Evolutionary conservation across 768 basidiomycete genomes (phyloP).

Genomic region (Hericium coralloides): DNA sequence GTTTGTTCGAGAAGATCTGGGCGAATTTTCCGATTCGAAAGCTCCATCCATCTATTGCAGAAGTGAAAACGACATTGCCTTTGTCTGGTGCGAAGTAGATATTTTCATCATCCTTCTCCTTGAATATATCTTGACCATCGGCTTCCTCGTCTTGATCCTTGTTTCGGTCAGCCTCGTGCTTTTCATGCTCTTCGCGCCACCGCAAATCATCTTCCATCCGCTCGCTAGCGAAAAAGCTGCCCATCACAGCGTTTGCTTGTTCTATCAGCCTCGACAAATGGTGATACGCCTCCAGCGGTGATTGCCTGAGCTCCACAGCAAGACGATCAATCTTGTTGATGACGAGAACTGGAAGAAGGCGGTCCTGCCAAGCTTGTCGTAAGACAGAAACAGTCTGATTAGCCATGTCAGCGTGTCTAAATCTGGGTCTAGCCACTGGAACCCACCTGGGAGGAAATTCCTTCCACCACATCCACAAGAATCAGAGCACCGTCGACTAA

Average conservation of each 20-base stretch:
- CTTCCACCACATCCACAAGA: slow-evolving; percentile 93
- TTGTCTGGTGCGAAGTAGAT: slow-evolving; percentile 94
- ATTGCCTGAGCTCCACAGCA: slow-evolving; percentile 85
- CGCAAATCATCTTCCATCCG: slow-evolving; percentile 94
- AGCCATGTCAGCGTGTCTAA: not conserved
- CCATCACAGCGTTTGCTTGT: slow-evolving; percentile 98
- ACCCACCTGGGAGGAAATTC: slow-evolving; percentile 91
- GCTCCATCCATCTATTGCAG: slow-evolving; percentile 96
- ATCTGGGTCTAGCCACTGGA: not conserved
- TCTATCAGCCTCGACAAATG: slow-evolving; percentile 91
- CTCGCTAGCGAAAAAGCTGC: slow-evolving; percentile 88
- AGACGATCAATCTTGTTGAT: slow-evolving; percentile 96
- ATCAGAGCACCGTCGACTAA: slow-evolving; percentile 94
- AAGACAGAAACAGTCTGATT: slow-evolving; percentile 88
- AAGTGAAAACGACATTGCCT: slow-evolving; percentile 95
- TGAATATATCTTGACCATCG: slow-evolving; percentile 60
- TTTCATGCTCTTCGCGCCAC: slow-evolving; percentile 89
- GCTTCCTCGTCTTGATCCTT: slow-evolving; percentile 69
- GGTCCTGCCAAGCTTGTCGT: slow-evolving; percentile 89
- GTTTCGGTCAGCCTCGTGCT: slow-evolving; percentile 47
- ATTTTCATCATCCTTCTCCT: slow-evolving; percentile 96
- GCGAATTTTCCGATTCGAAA: slow-evolving; percentile 93
- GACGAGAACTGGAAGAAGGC: slow-evolving; percentile 82
- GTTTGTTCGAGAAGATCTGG: slow-evolving; percentile 80
- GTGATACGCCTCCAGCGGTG: slow-evolving; percentile 88